Evolutionary conservation across 2,329 filamentous ascomycete species (phyloP).

Genomic region (Penicillium glabrum): DNA sequence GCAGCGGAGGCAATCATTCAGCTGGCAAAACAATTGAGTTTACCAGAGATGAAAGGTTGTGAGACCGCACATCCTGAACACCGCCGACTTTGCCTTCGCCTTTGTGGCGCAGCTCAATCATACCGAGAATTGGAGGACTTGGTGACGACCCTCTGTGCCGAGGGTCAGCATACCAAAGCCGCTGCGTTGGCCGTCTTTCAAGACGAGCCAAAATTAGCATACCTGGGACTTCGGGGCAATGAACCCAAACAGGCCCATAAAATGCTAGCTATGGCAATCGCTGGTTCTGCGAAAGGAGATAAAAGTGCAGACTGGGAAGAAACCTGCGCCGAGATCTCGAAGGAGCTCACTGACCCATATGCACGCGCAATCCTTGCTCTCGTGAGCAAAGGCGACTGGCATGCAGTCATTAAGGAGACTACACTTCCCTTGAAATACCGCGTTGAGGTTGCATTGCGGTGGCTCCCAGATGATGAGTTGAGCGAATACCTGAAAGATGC

Average conservation of each 20-base stretch:
- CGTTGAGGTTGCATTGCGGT: conserved; percentile 60
- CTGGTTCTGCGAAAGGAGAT: conserved; percentile 44
- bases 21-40: conserved; percentile 50
- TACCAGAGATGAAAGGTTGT: conserved; percentile 53
- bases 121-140: conserved; percentile 49
- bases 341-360: conserved; percentile 62
- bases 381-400: conserved; percentile 61
- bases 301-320: conserved; percentile 61
- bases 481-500: conserved; percentile 56
- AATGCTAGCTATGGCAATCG: conserved; percentile 55
- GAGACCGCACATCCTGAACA: conserved; percentile 56
- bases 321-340: conserved; percentile 62
- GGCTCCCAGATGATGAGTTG: conserved; percentile 47
- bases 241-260: conserved; percentile 56
- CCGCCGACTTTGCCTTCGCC: conserved; percentile 59
- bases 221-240: conserved; percentile 56
- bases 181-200: conserved; percentile 63
- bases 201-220: conserved; percentile 58
- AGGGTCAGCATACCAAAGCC: conserved; percentile 61
- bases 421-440: conserved; percentile 61
- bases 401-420: conserved; percentile 56
- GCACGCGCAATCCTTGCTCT: conserved; percentile 61
- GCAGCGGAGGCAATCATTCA: conserved; percentile 47
- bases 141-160: conserved; percentile 52
- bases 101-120: conserved; percentile 60